Evolutionary conservation across 257 asterid species (phyloP), one percentile per base, ranked within the genome.

Genomic region (Penstemon davidsonii): DNA sequence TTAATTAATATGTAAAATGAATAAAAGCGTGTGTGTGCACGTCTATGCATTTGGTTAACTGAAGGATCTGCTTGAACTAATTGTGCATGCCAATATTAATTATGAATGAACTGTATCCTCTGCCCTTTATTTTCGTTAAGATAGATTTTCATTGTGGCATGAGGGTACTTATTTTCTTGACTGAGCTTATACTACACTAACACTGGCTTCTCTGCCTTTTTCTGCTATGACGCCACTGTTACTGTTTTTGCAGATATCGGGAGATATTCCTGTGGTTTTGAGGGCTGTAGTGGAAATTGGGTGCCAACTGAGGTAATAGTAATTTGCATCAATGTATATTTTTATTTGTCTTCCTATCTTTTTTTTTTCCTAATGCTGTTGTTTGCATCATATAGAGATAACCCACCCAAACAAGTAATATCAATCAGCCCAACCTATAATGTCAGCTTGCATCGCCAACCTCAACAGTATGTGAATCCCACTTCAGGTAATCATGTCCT

Each of bases 281-380:
- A 91, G 87, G 82, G 97, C 95, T 79, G 97, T 87, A 58, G 92
- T 87, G 70, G 96, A 88, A 84, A 87, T 87, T 55, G 96, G 95
- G 52, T 84, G 96, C 78, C 97, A 88, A 59, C 85, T 94, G 69
- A 88, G 99, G 96, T 88, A 73, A 15, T 64, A 56, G 46, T 65
- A 55, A 41, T 68, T 78, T 59, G 37, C 62, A 15, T 68, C 66
- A 37, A 47, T 55, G 25, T 19, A 13, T 64, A 5, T 53, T 60
- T 64, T 51, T 18, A 33, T 73, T 39, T 52, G 19, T 58, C 19
- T 51, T 62, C 45, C 42, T 47, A 6, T 7, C 50, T 50, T 18
- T 67, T 60, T 67, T 60, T 44, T 33, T 5, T 33, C 5, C 67
- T 70, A 57, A 68, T 67, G 45, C 8, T 66, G 18, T 13, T 58